These are phyloP conservation scores for Cajanus cajan DNA, from an alignment of 306 rosid species.

Conservation along the genomic window DNA sequence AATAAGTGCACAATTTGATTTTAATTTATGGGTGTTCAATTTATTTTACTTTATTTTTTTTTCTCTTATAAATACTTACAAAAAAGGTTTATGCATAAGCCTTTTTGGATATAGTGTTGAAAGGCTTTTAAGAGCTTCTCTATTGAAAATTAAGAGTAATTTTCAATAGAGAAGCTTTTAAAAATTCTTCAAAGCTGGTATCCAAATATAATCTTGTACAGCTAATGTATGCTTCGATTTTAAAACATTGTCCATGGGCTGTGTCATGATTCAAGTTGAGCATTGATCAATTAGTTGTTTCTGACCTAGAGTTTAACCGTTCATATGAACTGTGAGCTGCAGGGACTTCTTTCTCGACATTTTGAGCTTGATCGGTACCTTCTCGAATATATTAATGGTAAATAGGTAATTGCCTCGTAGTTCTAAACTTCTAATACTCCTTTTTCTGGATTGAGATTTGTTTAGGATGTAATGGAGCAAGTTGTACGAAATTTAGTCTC, in stretches of 20 bases:
- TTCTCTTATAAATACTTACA: no score
- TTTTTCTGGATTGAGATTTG: not conserved
- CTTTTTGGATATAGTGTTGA: no score
- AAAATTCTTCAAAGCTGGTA: no score
- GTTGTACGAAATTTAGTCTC: no score
- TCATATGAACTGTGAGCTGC: conserved; percentile 38
- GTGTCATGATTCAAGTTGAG: no score
- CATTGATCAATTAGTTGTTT: conserved; percentile 1
- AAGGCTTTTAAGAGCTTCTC: no score
- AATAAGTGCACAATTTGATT: not conserved
- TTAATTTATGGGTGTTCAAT: not conserved
- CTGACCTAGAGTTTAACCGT: not conserved
- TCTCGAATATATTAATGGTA: conserved; percentile 70
- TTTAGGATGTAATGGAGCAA: no score
- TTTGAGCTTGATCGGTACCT: conserved; percentile 87
- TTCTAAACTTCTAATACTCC: not conserved
- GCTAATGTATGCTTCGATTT: not conserved
- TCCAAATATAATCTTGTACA: no score
- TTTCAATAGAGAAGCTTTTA: no score
- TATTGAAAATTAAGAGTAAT: no score
- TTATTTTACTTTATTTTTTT: no score
- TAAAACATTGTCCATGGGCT: not conserved
- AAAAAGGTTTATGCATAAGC: no score
- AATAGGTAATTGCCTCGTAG: conserved; percentile 38
- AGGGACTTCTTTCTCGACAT: conserved; percentile 66